Evolutionary conservation across 2,329 filamentous ascomycete genomes (phyloP).

Genomic region (Aspergillaceae sp.): DNA sequence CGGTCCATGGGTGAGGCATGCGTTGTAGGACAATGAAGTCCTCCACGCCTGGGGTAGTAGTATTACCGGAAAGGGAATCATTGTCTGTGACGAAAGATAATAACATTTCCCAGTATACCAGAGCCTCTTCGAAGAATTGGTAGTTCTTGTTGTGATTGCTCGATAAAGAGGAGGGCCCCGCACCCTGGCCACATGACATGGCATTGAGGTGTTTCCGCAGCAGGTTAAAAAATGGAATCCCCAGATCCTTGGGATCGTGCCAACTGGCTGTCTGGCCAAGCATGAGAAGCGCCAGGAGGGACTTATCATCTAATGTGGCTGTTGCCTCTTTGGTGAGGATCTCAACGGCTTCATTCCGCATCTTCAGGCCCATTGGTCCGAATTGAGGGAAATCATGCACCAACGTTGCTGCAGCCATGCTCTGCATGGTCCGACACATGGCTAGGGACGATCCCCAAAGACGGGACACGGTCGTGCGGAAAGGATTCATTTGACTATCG

Average conservation of each 20-base stretch:
- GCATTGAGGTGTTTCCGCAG: constrained; percentile 35
- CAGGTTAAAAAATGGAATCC: constrained; percentile 43
- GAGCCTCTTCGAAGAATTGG: constrained; percentile 48
- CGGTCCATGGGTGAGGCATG: constrained; percentile 33
- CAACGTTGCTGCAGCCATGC: constrained; percentile 55
- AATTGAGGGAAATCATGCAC: constrained; percentile 50
- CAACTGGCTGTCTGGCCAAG: constrained; percentile 53
- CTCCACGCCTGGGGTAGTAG: constrained; percentile 10
- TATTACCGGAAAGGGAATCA: constrained; percentile 22
- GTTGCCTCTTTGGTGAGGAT: constrained; percentile 40
- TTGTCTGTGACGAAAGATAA: constrained; percentile 45
- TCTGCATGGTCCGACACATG: constrained; percentile 54
- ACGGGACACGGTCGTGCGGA: constrained; percentile 49
- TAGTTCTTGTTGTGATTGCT: constrained; percentile 32
- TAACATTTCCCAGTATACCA: constrained; percentile 54
- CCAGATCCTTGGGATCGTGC: constrained; percentile 50
- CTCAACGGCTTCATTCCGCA: constrained; percentile 46
- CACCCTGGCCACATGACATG: constrained; percentile 22
- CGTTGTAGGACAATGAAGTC: constrained; percentile 26
- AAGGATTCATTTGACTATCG: constrained; percentile 54
- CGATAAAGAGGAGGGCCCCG: not conserved
- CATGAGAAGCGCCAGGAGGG: constrained; percentile 50
- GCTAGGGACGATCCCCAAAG: constrained; percentile 52
- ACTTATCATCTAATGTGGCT: constrained; percentile 42
- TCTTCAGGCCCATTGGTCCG: constrained; percentile 41